Evolutionary conservation across 1,284 basidiomycete genomes (phyloP).

Genomic region (Cronartium quercuum): DNA sequence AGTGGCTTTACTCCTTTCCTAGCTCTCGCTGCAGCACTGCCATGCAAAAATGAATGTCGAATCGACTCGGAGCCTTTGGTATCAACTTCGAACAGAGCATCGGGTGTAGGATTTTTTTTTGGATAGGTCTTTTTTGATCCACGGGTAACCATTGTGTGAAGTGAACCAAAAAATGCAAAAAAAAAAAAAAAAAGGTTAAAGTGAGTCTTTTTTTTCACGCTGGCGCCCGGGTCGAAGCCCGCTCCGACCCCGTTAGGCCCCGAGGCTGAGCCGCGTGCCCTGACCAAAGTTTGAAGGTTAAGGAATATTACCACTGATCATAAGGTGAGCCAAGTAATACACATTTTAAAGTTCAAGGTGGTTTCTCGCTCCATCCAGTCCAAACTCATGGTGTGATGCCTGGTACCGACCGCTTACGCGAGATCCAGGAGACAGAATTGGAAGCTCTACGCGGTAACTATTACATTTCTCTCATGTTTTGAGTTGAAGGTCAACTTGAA

Average conservation of each 20-base stretch:
- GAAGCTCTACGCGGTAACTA: conserved; percentile 27
- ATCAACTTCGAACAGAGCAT: conserved; percentile 25
- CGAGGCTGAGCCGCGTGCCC: too few species aligned
- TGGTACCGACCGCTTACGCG: conserved; percentile 14
- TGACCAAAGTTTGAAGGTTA: too few species aligned
- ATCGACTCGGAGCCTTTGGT: conserved; percentile 23
- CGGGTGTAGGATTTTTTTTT: neutral
- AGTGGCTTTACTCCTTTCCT: conserved; percentile 21
- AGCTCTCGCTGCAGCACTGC: conserved; percentile 3
- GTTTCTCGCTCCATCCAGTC: too few species aligned
- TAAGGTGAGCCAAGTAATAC: too few species aligned
- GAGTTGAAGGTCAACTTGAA: neutral
- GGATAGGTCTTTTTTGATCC: conserved; percentile 14
- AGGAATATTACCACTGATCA: too few species aligned
- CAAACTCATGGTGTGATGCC: neutral
- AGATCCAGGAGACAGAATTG: conserved; percentile 29
- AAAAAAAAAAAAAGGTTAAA: too few species aligned
- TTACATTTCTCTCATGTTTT: neutral
- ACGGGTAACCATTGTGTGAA: too few species aligned
- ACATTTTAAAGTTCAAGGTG: too few species aligned
- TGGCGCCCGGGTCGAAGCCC: too few species aligned
- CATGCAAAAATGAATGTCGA: conserved; percentile 24
- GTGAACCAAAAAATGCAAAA: too few species aligned
- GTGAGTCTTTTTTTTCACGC: too few species aligned
- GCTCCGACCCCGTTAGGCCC: too few species aligned